A percentile compares a stretch with the other conserved stretches of the same genome.
phyloP scores from a whole-genome alignment of 495 filamentous ascomycete species.

The Trichoderma parareesei region DNA sequence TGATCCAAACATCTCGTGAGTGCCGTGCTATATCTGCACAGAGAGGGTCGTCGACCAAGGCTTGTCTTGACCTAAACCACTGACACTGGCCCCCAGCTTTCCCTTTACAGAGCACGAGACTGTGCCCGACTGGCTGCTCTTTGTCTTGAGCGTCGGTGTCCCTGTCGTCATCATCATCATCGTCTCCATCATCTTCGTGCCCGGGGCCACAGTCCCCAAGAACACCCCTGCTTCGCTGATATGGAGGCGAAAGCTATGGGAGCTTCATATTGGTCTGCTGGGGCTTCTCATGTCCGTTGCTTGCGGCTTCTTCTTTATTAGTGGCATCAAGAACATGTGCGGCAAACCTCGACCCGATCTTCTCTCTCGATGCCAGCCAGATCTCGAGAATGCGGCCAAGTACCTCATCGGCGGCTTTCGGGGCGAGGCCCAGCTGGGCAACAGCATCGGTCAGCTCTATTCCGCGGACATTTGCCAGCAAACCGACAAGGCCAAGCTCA shows the following conservation, averaged over 20 bases:
- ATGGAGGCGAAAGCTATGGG: conserved; percentile 72
- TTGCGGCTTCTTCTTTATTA: conserved; percentile 67
- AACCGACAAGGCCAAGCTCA: conserved; percentile 52
- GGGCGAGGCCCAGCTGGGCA: conserved; percentile 17
- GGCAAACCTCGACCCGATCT: conserved; percentile 82
- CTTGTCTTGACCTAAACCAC: conserved; percentile 31
- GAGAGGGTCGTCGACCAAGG: conserved; percentile 35
- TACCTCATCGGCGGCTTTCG: conserved; percentile 34
- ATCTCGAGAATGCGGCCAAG: conserved; percentile 32
- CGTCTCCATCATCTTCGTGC: conserved; percentile 62
- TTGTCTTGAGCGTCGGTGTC: conserved; percentile 46
- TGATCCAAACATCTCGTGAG: conserved; percentile 39
- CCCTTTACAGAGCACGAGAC: conserved; percentile 69
- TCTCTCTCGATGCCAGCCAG: conserved; percentile 59
- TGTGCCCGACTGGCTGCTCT: conserved; percentile 50
- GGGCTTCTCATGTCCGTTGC: conserved; percentile 62
- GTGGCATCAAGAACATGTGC: conserved; percentile 76
- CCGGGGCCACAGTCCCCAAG: conserved; percentile 54
- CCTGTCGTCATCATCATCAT: conserved; percentile 60
- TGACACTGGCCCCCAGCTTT: conserved; percentile 52
- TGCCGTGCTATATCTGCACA: conserved; percentile 34
- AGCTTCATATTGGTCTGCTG: conserved; percentile 72
- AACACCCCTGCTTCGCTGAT: conserved; percentile 56
- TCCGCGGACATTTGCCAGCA: conserved; percentile 62
- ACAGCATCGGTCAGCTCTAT: conserved; percentile 46